Conservation (phyloP, 108 stramenopile species). For the Nitzschia palea region DNA sequence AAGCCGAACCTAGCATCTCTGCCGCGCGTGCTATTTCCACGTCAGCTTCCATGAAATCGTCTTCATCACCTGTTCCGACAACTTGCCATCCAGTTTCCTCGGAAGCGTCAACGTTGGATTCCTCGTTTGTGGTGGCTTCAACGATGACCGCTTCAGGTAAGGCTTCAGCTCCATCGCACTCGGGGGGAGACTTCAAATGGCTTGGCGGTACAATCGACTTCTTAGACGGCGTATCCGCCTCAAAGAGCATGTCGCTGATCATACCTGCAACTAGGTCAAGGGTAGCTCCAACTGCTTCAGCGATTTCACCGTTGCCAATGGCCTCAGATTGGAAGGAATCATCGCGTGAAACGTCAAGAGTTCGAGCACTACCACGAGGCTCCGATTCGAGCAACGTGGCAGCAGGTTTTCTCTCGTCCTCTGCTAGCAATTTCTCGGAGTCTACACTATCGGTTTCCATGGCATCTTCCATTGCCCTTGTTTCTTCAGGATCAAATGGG, state of each 20-base stretch:
- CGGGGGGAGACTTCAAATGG: background rate
- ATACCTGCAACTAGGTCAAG: constrained; percentile 46
- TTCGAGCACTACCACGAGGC: background rate
- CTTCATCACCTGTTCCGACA: constrained; percentile 7
- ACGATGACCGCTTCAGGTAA: constrained; percentile 27
- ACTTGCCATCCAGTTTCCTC: constrained; percentile 40
- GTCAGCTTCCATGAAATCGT: constrained; percentile 34
- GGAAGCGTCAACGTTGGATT: background rate
- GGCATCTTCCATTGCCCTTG: constrained; percentile 18
- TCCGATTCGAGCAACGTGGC: background rate
- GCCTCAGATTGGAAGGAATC: constrained; percentile 75
- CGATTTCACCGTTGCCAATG: constrained; percentile 68
- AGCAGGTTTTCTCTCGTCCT: constrained; percentile 7
- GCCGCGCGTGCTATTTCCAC: constrained; percentile 51
- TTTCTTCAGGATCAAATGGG: background rate
- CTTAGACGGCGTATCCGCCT: constrained; percentile 18
- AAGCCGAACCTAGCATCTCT: constrained; percentile 62
- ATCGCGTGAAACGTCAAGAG: constrained; percentile 6
- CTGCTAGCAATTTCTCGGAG: constrained; percentile 25
- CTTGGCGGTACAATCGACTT: constrained; percentile 21
- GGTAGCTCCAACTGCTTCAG: constrained; percentile 64
- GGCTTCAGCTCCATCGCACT: background rate
- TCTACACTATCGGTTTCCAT: constrained; percentile 26
- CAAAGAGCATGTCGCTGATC: constrained; percentile 43
- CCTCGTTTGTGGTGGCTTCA: constrained; percentile 31